phyloP scores from a whole-genome alignment of 2,329 filamentous ascomycete genomes.

The Trichoderma breve region DNA sequence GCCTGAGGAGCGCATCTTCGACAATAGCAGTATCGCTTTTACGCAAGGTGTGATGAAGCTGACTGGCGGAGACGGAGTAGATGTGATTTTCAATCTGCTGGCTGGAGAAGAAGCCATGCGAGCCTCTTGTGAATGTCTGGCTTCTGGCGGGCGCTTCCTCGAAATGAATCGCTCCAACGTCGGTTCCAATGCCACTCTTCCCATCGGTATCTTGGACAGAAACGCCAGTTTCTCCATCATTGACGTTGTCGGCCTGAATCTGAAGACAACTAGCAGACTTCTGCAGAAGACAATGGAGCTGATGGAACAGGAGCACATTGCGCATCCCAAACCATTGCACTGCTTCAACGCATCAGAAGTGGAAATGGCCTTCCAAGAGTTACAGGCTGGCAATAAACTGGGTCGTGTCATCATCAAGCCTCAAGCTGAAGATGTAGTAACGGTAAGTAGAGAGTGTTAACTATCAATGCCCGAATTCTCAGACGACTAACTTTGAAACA shows the following conservation, averaged over 20 bases:
- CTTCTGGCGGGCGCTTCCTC: conserved; percentile 35
- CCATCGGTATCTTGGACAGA: conserved; percentile 22
- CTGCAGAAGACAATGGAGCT: conserved; percentile 21
- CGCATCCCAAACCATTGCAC: conserved; percentile 6
- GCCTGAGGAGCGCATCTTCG: conserved; percentile 33
- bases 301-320: conserved; percentile 18
- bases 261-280: background rate
- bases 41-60: conserved; percentile 26
- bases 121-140: conserved; percentile 37
- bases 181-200: conserved; percentile 9
- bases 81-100: conserved; percentile 37
- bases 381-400: conserved; percentile 20
- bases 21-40: conserved; percentile 31
- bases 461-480: too few species aligned
- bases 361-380: conserved; percentile 21
- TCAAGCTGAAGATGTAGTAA: background rate
- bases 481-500: background rate
- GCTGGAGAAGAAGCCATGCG: conserved; percentile 30
- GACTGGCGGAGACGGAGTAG: conserved; percentile 33
- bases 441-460: background rate
- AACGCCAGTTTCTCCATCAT: conserved; percentile 25
- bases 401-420: background rate
- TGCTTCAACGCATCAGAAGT: background rate
- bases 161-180: conserved; percentile 39
- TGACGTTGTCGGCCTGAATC: conserved; percentile 20